Conservation (phyloP, 2,329 filamentous ascomycete genomes). For the Claviceps capensis region DNA sequence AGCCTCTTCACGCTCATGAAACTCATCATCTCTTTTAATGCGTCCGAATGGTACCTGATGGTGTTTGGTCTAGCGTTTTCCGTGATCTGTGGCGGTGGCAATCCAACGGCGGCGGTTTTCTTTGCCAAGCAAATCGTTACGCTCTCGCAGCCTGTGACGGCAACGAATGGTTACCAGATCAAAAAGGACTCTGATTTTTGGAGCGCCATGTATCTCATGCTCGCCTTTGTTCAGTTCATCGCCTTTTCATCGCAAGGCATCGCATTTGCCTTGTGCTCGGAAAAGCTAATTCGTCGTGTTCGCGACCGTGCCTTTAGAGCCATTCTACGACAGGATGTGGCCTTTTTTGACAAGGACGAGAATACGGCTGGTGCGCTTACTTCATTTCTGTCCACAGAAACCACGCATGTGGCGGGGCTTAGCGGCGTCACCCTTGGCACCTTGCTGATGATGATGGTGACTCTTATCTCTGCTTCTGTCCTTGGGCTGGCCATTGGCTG, state of each 20-base stretch:
- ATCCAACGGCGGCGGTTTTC: conserved; percentile 57
- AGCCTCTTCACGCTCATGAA: conserved; percentile 63
- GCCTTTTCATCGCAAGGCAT: conserved; percentile 56
- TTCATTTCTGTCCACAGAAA: conserved; percentile 77
- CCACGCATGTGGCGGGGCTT: conserved; percentile 76
- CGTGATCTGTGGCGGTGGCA: conserved; percentile 66
- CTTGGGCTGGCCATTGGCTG: conserved; percentile 66
- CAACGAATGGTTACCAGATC: conserved; percentile 38
- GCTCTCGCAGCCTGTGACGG: conserved; percentile 41
- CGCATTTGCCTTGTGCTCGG: conserved; percentile 74
- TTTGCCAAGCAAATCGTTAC: conserved; percentile 79
- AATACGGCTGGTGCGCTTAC: conserved; percentile 84
- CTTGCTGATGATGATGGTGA: conserved; percentile 66
- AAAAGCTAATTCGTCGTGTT: conserved; percentile 70
- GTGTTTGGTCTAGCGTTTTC: conserved; percentile 57
- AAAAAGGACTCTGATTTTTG: conserved; percentile 69
- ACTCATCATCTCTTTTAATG: conserved; percentile 71
- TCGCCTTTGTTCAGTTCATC: conserved; percentile 61
- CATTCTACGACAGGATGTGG: conserved; percentile 84
- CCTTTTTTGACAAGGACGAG: conserved; percentile 80
- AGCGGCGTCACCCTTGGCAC: conserved; percentile 82
- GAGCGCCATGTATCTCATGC: conserved; percentile 78
- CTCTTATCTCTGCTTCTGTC: conserved; percentile 58
- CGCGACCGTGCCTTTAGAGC: conserved; percentile 71
- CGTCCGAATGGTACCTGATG: conserved; percentile 58